Evolutionary conservation across 176 grass and related monocot species (phyloP).

Genomic region (Triticum turgidum): DNA sequence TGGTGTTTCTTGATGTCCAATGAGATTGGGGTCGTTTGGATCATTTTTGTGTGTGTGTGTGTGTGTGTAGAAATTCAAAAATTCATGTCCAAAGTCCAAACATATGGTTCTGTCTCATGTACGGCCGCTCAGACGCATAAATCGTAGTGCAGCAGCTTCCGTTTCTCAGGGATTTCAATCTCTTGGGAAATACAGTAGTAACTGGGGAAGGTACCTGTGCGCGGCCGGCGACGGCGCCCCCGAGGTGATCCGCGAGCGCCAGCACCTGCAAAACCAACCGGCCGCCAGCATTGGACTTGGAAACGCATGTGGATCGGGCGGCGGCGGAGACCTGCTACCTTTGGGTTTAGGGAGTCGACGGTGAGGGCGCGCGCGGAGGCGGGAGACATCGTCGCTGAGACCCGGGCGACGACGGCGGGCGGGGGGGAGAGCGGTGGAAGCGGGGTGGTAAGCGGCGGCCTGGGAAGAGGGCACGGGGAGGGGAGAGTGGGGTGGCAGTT

Average conservation of each 20-base stretch:
- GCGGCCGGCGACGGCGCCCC: constrained; percentile 25
- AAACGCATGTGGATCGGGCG: not conserved
- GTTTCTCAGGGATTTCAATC: not conserved
- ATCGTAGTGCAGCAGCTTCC: not conserved
- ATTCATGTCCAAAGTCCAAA: not conserved
- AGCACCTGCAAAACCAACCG: constrained; percentile 4
- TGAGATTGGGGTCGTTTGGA: too few species aligned
- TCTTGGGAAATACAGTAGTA: not conserved
- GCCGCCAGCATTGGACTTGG: too few species aligned
- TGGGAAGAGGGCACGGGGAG: too few species aligned
- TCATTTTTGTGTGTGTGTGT: too few species aligned
- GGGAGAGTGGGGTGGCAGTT: not conserved
- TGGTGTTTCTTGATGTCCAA: too few species aligned
- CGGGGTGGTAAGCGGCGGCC: too few species aligned
- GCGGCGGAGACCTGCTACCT: constrained; percentile 5
- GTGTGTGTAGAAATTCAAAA: too few species aligned
- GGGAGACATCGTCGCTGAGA: constrained; percentile 21
- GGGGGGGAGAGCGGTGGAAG: not conserved
- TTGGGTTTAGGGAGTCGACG: constrained; percentile 53
- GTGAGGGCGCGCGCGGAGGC: constrained; percentile 23
- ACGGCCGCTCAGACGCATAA: not conserved
- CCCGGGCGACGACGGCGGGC: too few species aligned
- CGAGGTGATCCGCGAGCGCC: constrained; percentile 40
- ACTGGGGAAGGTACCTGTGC: constrained; percentile 17
- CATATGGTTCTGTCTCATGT: not conserved